phyloP scores from a whole-genome alignment of 257 asterid species.

The Solanum appendiculatum region DNA sequence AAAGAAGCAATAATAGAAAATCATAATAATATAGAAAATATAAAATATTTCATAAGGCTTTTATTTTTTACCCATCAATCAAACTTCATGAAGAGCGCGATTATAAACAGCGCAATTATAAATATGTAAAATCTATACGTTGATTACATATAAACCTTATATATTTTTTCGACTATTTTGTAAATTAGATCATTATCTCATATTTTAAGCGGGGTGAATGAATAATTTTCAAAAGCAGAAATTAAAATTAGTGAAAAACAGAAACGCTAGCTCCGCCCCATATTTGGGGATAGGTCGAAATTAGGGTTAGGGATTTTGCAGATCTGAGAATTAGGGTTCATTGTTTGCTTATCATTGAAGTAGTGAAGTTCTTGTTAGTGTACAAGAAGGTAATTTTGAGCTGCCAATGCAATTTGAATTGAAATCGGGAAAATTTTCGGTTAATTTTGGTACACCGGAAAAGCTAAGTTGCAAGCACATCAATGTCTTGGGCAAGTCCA shows the following conservation, averaged over 20 bases:
- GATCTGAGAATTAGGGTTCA: background rate
- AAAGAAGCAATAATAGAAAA: too few species aligned
- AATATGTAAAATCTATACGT: too few species aligned
- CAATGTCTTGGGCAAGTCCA: conserved; percentile 96
- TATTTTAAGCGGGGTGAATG: background rate
- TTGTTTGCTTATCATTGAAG: background rate
- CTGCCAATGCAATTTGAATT: conserved; percentile 45
- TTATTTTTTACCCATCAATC: background rate
- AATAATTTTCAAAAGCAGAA: background rate
- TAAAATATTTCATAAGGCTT: background rate
- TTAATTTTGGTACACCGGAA: conserved; percentile 40
- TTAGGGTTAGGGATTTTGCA: background rate
- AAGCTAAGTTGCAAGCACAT: conserved; percentile 8
- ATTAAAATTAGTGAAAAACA: background rate
- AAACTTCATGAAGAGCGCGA: too few species aligned
- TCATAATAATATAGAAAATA: background rate
- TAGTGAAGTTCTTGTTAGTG: background rate
- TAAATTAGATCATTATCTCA: background rate
- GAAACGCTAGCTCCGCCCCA: background rate
- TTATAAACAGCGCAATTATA: too few species aligned
- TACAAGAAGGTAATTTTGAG: background rate
- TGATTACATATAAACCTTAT: background rate
- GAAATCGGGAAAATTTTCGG: conserved; percentile 21
- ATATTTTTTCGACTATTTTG: background rate
- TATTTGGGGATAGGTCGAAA: background rate